phyloP scores from a whole-genome alignment of 192 early-diverging fungal genomes.

The Umbelopsis ramanniana region DNA sequence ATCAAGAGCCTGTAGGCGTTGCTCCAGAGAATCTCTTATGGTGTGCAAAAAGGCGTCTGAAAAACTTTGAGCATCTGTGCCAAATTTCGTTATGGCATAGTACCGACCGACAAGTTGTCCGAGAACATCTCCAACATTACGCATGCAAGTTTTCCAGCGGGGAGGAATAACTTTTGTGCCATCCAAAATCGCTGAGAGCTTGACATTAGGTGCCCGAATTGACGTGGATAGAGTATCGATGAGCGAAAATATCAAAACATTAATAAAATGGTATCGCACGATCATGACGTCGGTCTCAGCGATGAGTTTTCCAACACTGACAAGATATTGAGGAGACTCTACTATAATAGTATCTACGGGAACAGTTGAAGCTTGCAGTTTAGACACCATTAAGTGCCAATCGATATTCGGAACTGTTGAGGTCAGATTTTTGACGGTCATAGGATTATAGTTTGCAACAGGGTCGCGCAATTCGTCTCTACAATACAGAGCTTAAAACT shows the following conservation, averaged over 20 bases:
- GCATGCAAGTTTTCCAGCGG: slow-evolving; percentile 49
- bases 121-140: slow-evolving; percentile 13
- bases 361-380: slow-evolving; percentile 3
- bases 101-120: slow-evolving; percentile 16
- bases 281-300: slow-evolving; percentile 37
- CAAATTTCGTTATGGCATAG: not conserved
- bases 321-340: slow-evolving; percentile 49
- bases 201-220: not conserved
- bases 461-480: slow-evolving; percentile 55
- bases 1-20: slow-evolving; percentile 43
- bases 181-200: not conserved
- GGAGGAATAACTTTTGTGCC: slow-evolving; percentile 27
- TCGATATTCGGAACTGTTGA: slow-evolving; percentile 43
- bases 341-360: slow-evolving; percentile 50
- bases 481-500: not conserved
- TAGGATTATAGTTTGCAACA: slow-evolving; percentile 55
- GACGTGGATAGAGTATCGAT: not conserved
- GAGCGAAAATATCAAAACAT: not conserved
- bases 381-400: slow-evolving; percentile 43
- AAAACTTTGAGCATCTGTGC: slow-evolving; percentile 42
- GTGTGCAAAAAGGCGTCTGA: slow-evolving; percentile 45
- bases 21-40: slow-evolving; percentile 47
- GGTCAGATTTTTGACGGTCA: slow-evolving; percentile 36
- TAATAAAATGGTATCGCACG: slow-evolving; percentile 51
- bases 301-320: slow-evolving; percentile 45